Base-by-base conservation (phyloP, 345 rosid species). In the Angophora floribunda region DNA sequence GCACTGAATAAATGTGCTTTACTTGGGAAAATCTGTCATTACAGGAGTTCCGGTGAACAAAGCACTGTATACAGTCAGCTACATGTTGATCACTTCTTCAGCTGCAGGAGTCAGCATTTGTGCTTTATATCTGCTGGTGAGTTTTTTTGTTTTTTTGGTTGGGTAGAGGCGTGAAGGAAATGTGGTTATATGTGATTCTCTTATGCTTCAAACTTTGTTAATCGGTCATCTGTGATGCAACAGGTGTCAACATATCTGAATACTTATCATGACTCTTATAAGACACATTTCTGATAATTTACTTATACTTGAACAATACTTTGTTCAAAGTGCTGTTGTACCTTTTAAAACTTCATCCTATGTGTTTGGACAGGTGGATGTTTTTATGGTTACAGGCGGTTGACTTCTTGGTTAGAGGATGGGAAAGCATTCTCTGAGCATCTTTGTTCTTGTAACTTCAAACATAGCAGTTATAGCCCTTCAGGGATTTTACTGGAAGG, bases 61-160 rank as follows among this genome's bases (percentile, higher is more conserved):
- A 87, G 89, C 94, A 7, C 91, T 92, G 26, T 92, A 90, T 85
- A 90, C 94, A 6, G 36, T 91, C 70, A 87, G 93, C 85, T 93
- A 92, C 86, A 92, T 86, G 92, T 85, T 92, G 87, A 92, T 93
- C 67, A 93, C 94, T 88, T 90, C 93, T 86, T 92, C 93, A 32
- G 52, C 89, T 41, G 91, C 94, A 5, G 94, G 93, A 55, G 55
- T 92, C 90, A 91, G n/a, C 91, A 51, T 92, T 51, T 89, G 88
- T 88, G 90, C 89, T 55, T 52, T 92, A 22, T 93, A 92, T 88
- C 86, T 92, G 87, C 28, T 93, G 94, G 94, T 92, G 86, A 92
- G 91, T 86, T 32, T 3, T 17, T 8, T 70, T 17, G 1, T 9
- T 14, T 36, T 75, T 32, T 67, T 67, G 44, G 82, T 7, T 17